Evolutionary conservation across 108 stramenopile genomes (phyloP).

Genomic region (Pelagomonas calceolata): DNA sequence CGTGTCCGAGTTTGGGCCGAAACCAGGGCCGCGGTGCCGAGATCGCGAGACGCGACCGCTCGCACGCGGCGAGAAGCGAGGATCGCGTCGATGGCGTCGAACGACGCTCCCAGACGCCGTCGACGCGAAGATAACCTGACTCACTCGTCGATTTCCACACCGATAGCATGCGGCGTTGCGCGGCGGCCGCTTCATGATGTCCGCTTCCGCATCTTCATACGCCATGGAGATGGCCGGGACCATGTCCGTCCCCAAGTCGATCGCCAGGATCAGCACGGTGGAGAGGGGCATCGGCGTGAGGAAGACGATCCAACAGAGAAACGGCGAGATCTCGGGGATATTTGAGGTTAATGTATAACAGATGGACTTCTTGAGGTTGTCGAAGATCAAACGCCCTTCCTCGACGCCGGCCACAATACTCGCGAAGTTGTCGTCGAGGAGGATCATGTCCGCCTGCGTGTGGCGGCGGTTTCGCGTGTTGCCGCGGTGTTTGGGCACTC

Average conservation of each 20-base stretch:
- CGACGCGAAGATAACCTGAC: too few relatives aligned
- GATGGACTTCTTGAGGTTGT: constrained; percentile 61
- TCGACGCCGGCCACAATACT: constrained; percentile 69
- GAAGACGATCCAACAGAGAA: constrained; percentile 39
- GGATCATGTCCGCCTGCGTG: constrained; percentile 89
- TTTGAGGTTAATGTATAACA: constrained; percentile 46
- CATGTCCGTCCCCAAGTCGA: constrained; percentile 54
- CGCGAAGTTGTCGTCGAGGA: constrained; percentile 95
- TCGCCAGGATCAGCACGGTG: constrained; percentile 48
- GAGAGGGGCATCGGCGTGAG: constrained; percentile 48
- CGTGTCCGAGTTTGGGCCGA: too few relatives aligned
- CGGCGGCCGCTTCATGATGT: constrained; percentile 54
- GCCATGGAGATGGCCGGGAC: constrained; percentile 55
- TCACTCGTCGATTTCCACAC: too few relatives aligned
- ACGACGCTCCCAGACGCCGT: too few relatives aligned
- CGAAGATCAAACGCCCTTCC: constrained; percentile 61
- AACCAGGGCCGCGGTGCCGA: too few relatives aligned
- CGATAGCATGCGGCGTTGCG: constrained; percentile 42
- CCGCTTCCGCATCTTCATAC: constrained; percentile 40
- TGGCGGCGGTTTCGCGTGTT: too few relatives aligned
- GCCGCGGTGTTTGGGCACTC: too few relatives aligned
- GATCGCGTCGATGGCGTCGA: too few relatives aligned
- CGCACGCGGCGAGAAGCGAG: too few relatives aligned
- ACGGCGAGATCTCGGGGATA: constrained; percentile 45
- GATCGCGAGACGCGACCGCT: too few relatives aligned